phyloP scores from a whole-genome alignment of 768 basidiomycete species.

The Harrya chromipes region DNA sequence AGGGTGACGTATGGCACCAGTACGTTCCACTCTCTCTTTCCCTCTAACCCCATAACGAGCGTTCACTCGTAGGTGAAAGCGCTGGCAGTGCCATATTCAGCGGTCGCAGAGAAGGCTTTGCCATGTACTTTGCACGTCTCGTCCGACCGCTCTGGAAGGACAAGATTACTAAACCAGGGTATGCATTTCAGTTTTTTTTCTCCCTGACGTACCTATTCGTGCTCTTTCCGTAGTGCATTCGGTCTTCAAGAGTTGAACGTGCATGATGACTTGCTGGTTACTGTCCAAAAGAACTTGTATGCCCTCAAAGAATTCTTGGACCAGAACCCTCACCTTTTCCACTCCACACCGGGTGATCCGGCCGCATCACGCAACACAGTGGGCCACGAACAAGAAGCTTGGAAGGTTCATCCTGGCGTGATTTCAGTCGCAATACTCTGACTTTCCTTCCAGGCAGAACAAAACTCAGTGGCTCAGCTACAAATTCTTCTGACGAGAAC shows the following conservation, averaged over 20 bases:
- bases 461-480: conserved; percentile 76
- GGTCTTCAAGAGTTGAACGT: conserved; percentile 59
- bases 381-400: conserved; percentile 78
- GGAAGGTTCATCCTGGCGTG: conserved; percentile 56
- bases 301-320: conserved; percentile 74
- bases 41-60: background rate
- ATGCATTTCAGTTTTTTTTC: conserved; percentile 17
- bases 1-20: conserved; percentile 73
- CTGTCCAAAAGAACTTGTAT: conserved; percentile 76
- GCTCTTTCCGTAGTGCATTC: conserved; percentile 32
- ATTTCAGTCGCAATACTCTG: conserved; percentile 2
- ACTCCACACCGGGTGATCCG: conserved; percentile 71
- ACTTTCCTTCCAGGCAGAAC: conserved; percentile 59
- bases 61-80: conserved; percentile 47
- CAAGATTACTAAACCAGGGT: conserved; percentile 69
- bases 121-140: conserved; percentile 81
- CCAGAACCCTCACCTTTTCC: conserved; percentile 83
- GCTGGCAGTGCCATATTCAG: conserved; percentile 79
- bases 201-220: background rate
- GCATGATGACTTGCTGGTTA: conserved; percentile 58
- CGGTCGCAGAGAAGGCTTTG: conserved; percentile 85
- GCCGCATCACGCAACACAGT: conserved; percentile 51
- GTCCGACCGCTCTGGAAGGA: conserved; percentile 85
- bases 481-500: conserved; percentile 73
- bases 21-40: conserved; percentile 30